Conservation (phyloP, 257 asterid genomes). For the Hygrophila difformis region DNA sequence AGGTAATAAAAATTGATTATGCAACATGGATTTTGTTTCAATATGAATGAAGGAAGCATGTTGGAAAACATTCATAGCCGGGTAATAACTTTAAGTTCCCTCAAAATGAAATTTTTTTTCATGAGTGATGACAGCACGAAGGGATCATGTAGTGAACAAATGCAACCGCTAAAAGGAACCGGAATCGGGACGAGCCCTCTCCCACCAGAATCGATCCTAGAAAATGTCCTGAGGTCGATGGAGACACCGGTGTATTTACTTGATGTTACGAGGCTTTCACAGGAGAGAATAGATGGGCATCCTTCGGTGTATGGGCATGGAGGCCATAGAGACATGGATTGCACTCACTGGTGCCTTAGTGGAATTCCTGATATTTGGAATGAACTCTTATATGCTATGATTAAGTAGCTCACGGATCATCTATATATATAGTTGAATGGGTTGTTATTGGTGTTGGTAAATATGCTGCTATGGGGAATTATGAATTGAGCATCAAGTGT, state of each 20-base stretch:
- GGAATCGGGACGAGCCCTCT: constrained; percentile 18
- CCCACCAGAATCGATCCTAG: constrained; percentile 29
- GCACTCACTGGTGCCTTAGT: constrained; percentile 41
- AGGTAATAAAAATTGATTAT: constrained; percentile 4
- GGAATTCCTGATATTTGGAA: constrained; percentile 44
- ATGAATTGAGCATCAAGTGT: no score
- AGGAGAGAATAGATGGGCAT: constrained; percentile 32
- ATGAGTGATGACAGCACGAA: no score
- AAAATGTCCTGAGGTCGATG: constrained; percentile 23
- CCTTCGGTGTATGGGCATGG: constrained; percentile 34
- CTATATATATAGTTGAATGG: no score
- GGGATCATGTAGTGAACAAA: no score
- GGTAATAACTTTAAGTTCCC: no score
- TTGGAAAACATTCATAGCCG: no score
- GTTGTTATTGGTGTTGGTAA: no score
- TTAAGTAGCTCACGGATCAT: no score
- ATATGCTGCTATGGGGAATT: no score
- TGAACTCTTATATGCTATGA: constrained; percentile 14
- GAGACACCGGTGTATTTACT: constrained; percentile 23
- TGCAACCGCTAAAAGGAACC: neutral
- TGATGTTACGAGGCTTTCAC: constrained; percentile 21
- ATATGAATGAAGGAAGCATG: no score
- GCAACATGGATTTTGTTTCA: no score
- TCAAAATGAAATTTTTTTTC: no score
- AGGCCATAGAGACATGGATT: constrained; percentile 20